phyloP scores from a whole-genome alignment of 345 rosid species.

The Salix koriyanagi region DNA sequence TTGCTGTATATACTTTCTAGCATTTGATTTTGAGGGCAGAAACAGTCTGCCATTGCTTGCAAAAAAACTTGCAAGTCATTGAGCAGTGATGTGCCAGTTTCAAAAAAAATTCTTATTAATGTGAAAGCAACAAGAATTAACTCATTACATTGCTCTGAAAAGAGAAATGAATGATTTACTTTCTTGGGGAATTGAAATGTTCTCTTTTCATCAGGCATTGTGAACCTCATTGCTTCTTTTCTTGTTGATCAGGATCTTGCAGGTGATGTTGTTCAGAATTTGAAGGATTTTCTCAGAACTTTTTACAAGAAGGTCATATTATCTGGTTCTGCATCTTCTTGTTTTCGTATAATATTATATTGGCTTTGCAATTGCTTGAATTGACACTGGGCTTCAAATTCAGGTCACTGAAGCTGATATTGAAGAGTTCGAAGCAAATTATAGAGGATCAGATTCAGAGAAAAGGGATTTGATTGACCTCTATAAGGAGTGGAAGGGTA shows the following conservation, averaged over 20 bases:
- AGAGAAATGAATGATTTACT: not conserved
- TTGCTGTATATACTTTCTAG: not conserved
- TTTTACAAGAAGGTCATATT: conserved; percentile 65
- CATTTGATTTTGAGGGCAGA: not conserved
- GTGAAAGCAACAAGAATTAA: not conserved
- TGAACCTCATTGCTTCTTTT: conserved; percentile 5
- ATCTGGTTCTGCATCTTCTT: conserved; percentile 1
- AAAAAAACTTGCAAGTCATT: not conserved
- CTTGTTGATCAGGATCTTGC: conserved; percentile 63
- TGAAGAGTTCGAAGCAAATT: conserved; percentile 76
- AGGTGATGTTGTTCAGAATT: conserved; percentile 66
- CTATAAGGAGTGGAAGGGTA: conserved; percentile 58
- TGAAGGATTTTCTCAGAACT: conserved; percentile 64
- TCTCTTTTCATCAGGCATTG: not conserved
- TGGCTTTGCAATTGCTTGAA: not conserved
- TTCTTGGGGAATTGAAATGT: not conserved
- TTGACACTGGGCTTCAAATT: conserved; percentile 6
- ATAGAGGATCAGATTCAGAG: conserved; percentile 92
- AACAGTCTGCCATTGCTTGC: not conserved
- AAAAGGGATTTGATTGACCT: conserved; percentile 79
- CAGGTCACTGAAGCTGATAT: conserved; percentile 69
- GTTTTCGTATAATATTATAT: not conserved
- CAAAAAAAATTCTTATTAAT: not conserved
- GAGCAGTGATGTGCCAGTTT: not conserved
- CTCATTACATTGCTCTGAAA: not conserved